Evolutionary conservation across 805 yeast genomes (phyloP), one percentile per base, ranked within the genome.

Genomic region (Vanderwaltozyma tropicalis): DNA sequence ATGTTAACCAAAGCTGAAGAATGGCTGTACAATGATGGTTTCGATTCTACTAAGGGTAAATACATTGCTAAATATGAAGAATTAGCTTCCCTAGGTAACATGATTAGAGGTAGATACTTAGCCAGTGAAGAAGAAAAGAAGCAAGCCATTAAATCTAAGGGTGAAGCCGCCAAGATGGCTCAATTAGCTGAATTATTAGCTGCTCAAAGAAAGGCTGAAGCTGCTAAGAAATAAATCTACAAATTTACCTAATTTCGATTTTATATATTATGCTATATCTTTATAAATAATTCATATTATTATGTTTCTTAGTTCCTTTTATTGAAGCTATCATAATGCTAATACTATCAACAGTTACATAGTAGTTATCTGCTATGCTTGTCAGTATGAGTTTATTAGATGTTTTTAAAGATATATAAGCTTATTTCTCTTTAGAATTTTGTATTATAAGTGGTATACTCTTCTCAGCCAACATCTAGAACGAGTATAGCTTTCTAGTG

Each of bases 51-150:
- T 57, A 87, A 89, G 76, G 96, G 89, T 54, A 86, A 81, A 63
- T 89, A 89, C 74, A 80, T 89, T 66, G 96, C 97, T 57, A 87
- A 83, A 68, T 86, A 86, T 68, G 97, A 92, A 70, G 96, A 92
- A 67, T 77, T 89, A 57, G 94, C 96, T 35, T 74, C 94, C 34
- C 72, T 79, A 54, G 97, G 97, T 65, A 92, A 92, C 74, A 70
- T 89, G 53, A 86, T 89, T 67, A 82, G 80, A 71, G 97, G 96
- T 57, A 80, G 97, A 70, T 89, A 84, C 71, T 69, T 80, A 53
- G 83, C 88, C 47, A 85, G 88, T 67, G 83, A 87, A 64, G 95
- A 89, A 70, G 96, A 89, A 68, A 81, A 83, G 73, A 80, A 80
- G 66, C 94, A 85, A 68, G 84, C 89, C 54, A 66, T 71, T 55